phyloP scores from a whole-genome alignment of 2,329 filamentous ascomycete species.

The Paraphoma sp. region DNA sequence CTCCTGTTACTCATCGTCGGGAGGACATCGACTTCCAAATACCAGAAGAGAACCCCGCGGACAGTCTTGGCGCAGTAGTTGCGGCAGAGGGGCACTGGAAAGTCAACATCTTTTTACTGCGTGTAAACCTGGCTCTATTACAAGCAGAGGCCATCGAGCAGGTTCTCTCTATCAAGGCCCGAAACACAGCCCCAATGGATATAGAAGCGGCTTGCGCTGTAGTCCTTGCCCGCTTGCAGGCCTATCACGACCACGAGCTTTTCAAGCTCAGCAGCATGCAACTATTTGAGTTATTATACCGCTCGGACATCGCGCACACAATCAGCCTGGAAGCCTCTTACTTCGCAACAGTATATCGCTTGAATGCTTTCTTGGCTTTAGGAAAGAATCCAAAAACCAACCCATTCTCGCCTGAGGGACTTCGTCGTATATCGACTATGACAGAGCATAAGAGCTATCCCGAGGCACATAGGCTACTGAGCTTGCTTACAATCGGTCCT shows the following conservation, averaged over 20 bases:
- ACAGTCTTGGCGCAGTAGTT: conserved; percentile 21
- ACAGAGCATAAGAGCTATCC: conserved; percentile 19
- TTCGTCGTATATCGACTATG: conserved; percentile 18
- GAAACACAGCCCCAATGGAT: conserved; percentile 7
- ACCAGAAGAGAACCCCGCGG: conserved; percentile 18
- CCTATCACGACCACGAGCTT: conserved; percentile 27
- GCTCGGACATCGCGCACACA: conserved; percentile 30
- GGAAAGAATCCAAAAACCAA: conserved; percentile 21
- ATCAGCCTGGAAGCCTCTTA: conserved; percentile 29
- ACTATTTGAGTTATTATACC: conserved; percentile 32
- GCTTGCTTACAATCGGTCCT: conserved; percentile 22
- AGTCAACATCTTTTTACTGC: conserved; percentile 28
- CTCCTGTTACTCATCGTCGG: conserved; percentile 22
- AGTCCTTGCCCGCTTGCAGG: conserved; percentile 15
- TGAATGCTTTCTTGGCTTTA: conserved; percentile 22
- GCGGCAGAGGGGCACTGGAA: conserved; percentile 29
- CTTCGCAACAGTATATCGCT: conserved; percentile 31
- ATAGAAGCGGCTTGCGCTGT: conserved; percentile 3
- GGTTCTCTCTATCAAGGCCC: conserved; percentile 16
- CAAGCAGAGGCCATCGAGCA: conserved; percentile 33
- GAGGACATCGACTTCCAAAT: conserved; percentile 20
- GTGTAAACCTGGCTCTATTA: conserved; percentile 24
- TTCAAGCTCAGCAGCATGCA: conserved; percentile 22
- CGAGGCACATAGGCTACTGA: conserved; percentile 25
- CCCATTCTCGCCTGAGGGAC: conserved; percentile 22